phyloP scores from a whole-genome alignment of 2,329 filamentous ascomycete species.

The Microdochium nivale region DNA sequence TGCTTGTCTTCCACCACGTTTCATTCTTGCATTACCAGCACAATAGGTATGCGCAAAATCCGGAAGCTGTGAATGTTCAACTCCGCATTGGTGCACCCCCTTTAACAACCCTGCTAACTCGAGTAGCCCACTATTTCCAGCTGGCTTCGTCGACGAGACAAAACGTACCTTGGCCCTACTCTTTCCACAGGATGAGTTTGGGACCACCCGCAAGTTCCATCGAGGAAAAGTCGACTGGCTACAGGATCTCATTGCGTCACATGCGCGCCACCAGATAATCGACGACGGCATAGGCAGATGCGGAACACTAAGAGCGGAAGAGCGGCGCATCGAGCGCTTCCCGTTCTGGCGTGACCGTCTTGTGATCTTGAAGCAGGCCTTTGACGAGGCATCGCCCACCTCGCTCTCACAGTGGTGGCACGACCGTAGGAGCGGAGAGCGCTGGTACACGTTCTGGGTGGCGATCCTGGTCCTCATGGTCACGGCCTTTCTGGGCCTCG shows the following conservation, averaged over 20 bases:
- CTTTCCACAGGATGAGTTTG: background rate
- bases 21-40: background rate
- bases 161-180: background rate
- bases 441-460: conserved; percentile 39
- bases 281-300: conserved; percentile 17
- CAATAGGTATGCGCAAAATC: background rate
- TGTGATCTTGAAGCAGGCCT: conserved; percentile 30
- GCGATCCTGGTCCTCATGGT: conserved; percentile 26
- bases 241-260: background rate
- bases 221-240: background rate
- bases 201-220: background rate
- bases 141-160: background rate
- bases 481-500: conserved; percentile 28
- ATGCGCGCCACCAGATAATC: conserved; percentile 4
- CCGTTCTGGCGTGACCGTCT: conserved; percentile 32
- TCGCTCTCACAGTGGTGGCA: conserved; percentile 31
- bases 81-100: background rate
- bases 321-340: conserved; percentile 24
- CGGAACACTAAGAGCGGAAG: conserved; percentile 20
- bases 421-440: conserved; percentile 28
- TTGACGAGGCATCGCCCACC: conserved; percentile 26
- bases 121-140: background rate
- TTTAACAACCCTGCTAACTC: background rate
- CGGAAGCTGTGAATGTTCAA: background rate
- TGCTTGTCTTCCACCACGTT: background rate